Percentiles rank a stretch among this genome's conserved stretches.
phyloP scores from a whole-genome alignment of 2,329 filamentous ascomycete species.

The Diaporthe australafricana region DNA sequence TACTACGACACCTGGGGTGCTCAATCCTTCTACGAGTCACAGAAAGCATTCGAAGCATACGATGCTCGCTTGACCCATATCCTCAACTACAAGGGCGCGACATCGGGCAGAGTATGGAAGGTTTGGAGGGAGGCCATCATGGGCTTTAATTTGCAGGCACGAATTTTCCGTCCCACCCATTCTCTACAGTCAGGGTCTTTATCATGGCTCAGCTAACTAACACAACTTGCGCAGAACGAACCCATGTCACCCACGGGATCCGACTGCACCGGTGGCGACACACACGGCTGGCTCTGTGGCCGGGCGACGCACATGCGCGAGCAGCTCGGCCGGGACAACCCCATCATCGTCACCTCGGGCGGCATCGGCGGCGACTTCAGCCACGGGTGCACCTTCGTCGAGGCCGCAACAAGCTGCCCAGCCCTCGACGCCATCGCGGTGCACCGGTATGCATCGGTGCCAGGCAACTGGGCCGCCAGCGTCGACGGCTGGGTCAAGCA shows the following conservation, averaged over 20 bases:
- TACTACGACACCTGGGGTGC: neutral
- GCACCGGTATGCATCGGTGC: neutral
- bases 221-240: neutral
- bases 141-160: neutral
- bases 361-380: slow-evolving; percentile 45
- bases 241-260: neutral
- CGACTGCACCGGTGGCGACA: neutral
- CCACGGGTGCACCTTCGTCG: slow-evolving; percentile 45
- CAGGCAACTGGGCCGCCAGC: neutral
- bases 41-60: neutral
- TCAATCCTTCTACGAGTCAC: neutral
- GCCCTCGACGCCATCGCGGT: slow-evolving; percentile 50
- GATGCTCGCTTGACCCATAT: neutral
- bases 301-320: neutral
- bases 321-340: neutral
- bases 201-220: neutral
- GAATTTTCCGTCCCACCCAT: neutral
- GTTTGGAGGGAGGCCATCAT: neutral
- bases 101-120: neutral
- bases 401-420: slow-evolving; percentile 56
- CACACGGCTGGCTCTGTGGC: slow-evolving; percentile 2
- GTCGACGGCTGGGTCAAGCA: slow-evolving; percentile 39
- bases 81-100: neutral
- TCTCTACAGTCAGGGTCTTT: neutral
- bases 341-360: neutral